Base-by-base conservation (phyloP, 805 yeast genomes). In the Pichia phayaonensis region DNA sequence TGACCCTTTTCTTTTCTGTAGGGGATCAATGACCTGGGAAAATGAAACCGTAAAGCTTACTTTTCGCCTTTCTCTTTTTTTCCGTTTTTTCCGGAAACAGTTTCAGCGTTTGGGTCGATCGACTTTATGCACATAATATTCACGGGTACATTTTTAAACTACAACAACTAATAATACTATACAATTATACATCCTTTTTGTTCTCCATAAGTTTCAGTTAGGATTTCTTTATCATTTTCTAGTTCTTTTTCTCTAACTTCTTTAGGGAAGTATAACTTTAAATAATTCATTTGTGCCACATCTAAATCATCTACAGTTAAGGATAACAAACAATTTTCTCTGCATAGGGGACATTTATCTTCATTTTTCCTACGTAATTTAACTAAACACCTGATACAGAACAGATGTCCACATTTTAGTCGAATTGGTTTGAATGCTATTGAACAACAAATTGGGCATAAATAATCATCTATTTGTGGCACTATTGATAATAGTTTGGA, bases 391-490 rank as follows among this genome's bases (percentile, higher is more conserved):
- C 90, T 67, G 3, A 85, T 80, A 62, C 94, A 85, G 62, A 84
- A 85, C 21, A 83, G 67, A 61, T 85, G 94, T 1, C 75, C 75
- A 63, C 94, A 85, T 11, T 64, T 67, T 16, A 85, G 67, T 45
- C 81, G 67, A 45, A 85, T 81, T 2, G 94, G 94, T 58, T 84
- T 83, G 66, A 75, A 85, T 0, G 90, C 89, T 44, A 85, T 73
- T 2, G 78, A 73, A 62, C 78, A 75, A 61, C 94, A 85, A 11
- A 85, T 79, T 1, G 90, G 88, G 61, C 94, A 85, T 1, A 79
- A 69, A 59, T 84, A 85, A 61, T 86, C 92, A 45, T 85, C 90
- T 5, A 86, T 66, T 61, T 84, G 90, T 1, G 94, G 94, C 1
- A 84, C 68, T 1, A 85, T 64, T 27, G 75, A 72, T 38, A 85